Evolutionary conservation across 2,329 filamentous ascomycete genomes (phyloP).

Genomic region (Trichoderma afroharzianum): DNA sequence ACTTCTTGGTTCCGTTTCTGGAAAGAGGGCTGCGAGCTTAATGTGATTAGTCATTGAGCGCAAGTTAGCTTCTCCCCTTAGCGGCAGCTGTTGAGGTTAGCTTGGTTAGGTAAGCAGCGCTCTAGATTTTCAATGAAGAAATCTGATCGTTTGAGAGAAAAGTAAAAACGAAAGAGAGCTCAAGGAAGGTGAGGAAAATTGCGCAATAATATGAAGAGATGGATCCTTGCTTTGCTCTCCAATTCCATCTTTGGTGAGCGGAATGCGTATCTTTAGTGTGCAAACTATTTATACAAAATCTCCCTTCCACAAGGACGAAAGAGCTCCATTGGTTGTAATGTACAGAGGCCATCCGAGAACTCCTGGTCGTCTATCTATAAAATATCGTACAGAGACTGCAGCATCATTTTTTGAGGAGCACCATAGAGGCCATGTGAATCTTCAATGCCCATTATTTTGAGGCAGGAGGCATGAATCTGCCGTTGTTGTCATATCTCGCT

Average conservation of each 20-base stretch:
- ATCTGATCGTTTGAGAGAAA: not conserved
- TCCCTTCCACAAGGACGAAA: not conserved
- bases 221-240: not conserved
- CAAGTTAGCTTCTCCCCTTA: not conserved
- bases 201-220: not conserved
- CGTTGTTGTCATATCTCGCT: constrained; percentile 46
- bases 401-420: not conserved
- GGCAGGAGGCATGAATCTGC: constrained; percentile 40
- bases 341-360: not conserved
- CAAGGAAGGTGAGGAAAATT: not conserved
- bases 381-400: not conserved
- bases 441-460: constrained; percentile 20
- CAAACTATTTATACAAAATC: not conserved
- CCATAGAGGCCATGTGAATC: not conserved
- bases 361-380: not conserved
- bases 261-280: not conserved
- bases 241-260: not conserved
- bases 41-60: not conserved
- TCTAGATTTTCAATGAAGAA: not conserved
- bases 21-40: not conserved
- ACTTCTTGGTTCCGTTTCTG: not conserved
- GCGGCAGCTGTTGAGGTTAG: not conserved
- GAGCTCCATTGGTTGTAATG: not conserved
- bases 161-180: not conserved
- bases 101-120: not conserved